phyloP scores from a whole-genome alignment of 192 early-diverging fungal species.

The Entrophospora sp. region DNA sequence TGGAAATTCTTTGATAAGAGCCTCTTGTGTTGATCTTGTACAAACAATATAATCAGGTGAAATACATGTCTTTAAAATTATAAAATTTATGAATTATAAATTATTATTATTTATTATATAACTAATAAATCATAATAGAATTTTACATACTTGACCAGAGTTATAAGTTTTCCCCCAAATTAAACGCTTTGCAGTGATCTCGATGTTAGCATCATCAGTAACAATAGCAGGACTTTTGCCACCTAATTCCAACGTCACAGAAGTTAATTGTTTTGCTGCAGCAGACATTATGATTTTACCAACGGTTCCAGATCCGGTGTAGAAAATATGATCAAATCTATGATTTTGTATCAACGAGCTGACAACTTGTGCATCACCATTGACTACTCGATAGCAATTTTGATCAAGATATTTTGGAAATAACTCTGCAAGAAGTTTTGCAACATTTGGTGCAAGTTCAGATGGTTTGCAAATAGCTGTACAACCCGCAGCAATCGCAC shows the following conservation, averaged over 20 bases:
- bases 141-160: conserved; percentile 60
- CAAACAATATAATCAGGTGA: conserved; percentile 68
- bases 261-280: conserved; percentile 77
- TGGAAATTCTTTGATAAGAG: conserved; percentile 42
- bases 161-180: conserved; percentile 80
- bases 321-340: conserved; percentile 87
- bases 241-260: conserved; percentile 89
- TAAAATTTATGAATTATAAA: not conserved
- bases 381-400: conserved; percentile 53
- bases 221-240: conserved; percentile 76
- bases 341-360: conserved; percentile 58
- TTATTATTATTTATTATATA: not conserved
- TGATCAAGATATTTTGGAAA: conserved; percentile 71
- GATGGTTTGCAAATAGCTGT: conserved; percentile 77
- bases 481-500: conserved; percentile 88
- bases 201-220: conserved; percentile 56
- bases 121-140: not conserved
- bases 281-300: conserved; percentile 77
- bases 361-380: conserved; percentile 76
- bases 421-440: conserved; percentile 50
- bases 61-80: conserved; percentile 55
- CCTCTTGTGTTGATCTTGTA: conserved; percentile 32
- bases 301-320: conserved; percentile 77
- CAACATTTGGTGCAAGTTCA: conserved; percentile 63
- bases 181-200: conserved; percentile 59